phyloP scores from a whole-genome alignment of 2,329 filamentous ascomycete genomes.

The Talaromyces sp. region DNA sequence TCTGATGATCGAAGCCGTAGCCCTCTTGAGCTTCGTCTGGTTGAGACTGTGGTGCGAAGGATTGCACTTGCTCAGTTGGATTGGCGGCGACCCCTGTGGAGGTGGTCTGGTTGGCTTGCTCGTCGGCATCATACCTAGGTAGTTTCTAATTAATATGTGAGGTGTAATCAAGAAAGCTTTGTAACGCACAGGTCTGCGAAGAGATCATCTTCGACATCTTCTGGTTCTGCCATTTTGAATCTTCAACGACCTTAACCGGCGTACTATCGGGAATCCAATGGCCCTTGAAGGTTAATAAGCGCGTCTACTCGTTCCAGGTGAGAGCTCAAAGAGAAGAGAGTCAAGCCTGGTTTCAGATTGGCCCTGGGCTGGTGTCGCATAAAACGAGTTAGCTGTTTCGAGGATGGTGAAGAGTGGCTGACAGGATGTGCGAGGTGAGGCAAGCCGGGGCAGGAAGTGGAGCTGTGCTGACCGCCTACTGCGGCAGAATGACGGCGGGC shows the following conservation, averaged over 20 bases:
- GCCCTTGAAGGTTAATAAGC: not conserved
- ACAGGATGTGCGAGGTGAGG: constrained; percentile 15
- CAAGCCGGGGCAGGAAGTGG: constrained; percentile 15
- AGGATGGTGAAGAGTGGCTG: not conserved
- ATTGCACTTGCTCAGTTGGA: constrained; percentile 28
- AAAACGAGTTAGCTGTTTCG: not conserved
- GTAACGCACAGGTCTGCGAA: constrained; percentile 82
- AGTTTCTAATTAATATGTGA: constrained; percentile 11
- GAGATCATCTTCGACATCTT: constrained; percentile 87
- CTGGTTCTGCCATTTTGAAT: constrained; percentile 66
- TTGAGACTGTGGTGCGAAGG: constrained; percentile 16
- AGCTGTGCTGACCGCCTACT: constrained; percentile 16
- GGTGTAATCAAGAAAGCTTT: constrained; percentile 2
- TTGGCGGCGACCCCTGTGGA: constrained; percentile 33
- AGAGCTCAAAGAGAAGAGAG: not conserved
- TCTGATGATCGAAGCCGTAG: not conserved
- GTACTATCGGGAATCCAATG: not conserved
- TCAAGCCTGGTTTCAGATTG: not conserved
- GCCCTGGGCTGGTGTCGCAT: not conserved
- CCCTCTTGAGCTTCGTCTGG: constrained; percentile 5
- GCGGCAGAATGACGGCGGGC: constrained; percentile 6
- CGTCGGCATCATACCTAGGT: constrained; percentile 63
- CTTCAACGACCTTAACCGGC: not conserved
- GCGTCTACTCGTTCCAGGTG: not conserved
- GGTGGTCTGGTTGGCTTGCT: constrained; percentile 34